Base-by-base conservation (phyloP, 1,284 basidiomycete genomes). In the Puccinia hordei region DNA sequence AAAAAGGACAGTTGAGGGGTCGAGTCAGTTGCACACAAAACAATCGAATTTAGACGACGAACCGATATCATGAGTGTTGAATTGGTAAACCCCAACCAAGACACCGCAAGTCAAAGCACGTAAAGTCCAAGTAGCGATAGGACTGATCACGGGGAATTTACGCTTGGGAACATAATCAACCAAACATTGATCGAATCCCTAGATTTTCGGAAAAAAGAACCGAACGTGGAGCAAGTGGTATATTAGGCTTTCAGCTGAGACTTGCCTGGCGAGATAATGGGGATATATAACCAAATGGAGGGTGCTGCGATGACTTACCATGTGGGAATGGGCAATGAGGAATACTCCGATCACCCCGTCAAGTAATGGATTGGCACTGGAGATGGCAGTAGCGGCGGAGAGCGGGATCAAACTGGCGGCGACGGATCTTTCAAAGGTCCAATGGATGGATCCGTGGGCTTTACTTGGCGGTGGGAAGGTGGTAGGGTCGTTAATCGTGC, bases 11-110 rank as follows among this genome's bases (percentile, higher is more conserved):
- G 5, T 35, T 41, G 24, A n/a, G 22, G 41, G 57, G 73, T 73
- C 38, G 51, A 38, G 19, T 68, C 79, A 33, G 53, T 41, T 51
- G 22, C 81, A 24, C 74, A 61, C n/a, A 72, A 73, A 81, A 82
- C 74, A 41, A 61, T 63, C 75, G 53, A 73, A 61, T 1, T n/a
- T n/a, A n/a, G 38, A 24, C 69, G 59, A 87, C 90, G 83, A 82
- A 94, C 95, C 95, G 84, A 98, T 91, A 85, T 98, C 96, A 86
- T 95, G 93, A 61, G 95, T 97, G 88, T 97, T 96, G 89, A 97
- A 97, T 86, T 95, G 92, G 88, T 98, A 99, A 6, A 98, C 89
- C 57, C 97, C 96, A 83, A 93, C 91, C 78, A 97, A 89, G 19
- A 92, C 91, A n/a, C 90, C 91, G 59, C 92, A 90, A 41, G 96